A percentile compares a stretch with the other conserved stretches of the same genome.
These are phyloP conservation scores for Coemansia sp. DNA, from an alignment of 192 early-diverging fungal species.

Conservation along the genomic window DNA sequence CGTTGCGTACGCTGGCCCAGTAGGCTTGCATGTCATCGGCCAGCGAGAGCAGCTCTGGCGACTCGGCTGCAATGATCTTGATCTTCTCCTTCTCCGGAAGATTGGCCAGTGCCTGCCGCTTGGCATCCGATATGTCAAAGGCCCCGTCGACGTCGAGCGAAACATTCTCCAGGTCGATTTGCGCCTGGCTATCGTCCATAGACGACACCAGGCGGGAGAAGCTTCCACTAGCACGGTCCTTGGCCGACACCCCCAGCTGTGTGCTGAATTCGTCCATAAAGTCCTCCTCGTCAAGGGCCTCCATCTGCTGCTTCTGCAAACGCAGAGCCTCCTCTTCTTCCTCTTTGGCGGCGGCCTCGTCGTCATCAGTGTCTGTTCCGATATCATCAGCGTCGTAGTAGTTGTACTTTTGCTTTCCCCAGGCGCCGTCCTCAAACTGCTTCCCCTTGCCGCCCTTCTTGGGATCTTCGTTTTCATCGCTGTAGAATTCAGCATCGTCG, in stretches of 20 bases:
- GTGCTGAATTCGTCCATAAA: slow-evolving; percentile 75
- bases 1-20: slow-evolving; percentile 38
- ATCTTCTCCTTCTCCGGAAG: slow-evolving; percentile 65
- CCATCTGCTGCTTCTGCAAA: slow-evolving; percentile 78
- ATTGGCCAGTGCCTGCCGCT: slow-evolving; percentile 47
- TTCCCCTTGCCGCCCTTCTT: slow-evolving; percentile 10
- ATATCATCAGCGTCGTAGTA: slow-evolving; percentile 89
- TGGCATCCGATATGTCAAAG: slow-evolving; percentile 39
- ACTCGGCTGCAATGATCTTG: slow-evolving; percentile 69
- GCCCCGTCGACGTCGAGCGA: slow-evolving; percentile 20
- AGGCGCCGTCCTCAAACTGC: slow-evolving; percentile 63
- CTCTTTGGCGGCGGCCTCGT: slow-evolving; percentile 64
- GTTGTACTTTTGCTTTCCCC: slow-evolving; percentile 75
- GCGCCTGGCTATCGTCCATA: slow-evolving; percentile 28
- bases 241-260: slow-evolving; percentile 47
- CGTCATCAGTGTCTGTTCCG: slow-evolving; percentile 73
- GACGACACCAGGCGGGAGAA: slow-evolving; percentile 29
- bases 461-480: slow-evolving; percentile 34
- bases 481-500: slow-evolving; percentile 33
- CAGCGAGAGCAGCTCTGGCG: slow-evolving; percentile 74
- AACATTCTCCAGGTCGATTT: slow-evolving; percentile 27
- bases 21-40: slow-evolving; percentile 55
- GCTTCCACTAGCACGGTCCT: slow-evolving; percentile 14
- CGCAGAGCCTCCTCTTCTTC: slow-evolving; percentile 89
- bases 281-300: slow-evolving; percentile 83